Conservation (phyloP, 352 stramenopile species). For the Blastocystis sp. region DNA sequence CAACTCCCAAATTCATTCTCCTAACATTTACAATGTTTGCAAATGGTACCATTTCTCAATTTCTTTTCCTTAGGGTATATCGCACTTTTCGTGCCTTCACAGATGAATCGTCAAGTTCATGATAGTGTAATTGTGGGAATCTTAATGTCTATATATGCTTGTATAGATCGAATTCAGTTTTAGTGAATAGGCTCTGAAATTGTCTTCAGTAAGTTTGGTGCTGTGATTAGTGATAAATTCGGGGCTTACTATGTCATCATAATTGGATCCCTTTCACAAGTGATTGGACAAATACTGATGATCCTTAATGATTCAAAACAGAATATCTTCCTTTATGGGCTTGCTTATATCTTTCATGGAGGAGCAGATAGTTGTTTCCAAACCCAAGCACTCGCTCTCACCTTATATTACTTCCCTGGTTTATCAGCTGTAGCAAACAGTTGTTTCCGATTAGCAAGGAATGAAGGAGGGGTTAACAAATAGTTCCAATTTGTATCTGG, state of each 20-base stretch:
- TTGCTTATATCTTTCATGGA: conserved; percentile 55
- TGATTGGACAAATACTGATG: conserved; percentile 27
- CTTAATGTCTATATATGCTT: conserved; percentile 30
- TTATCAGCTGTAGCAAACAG: conserved; percentile 7
- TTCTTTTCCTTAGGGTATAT: conserved; percentile 14
- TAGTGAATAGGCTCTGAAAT: conserved; percentile 22
- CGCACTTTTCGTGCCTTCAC: conserved; percentile 47
- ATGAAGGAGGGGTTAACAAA: not conserved
- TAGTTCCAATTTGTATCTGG: conserved; percentile 60
- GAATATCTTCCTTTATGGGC: not conserved
- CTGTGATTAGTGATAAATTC: conserved; percentile 22
- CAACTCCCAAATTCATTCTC: conserved; percentile 49
- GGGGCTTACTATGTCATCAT: conserved; percentile 58
- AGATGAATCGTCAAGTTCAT: conserved; percentile 56
- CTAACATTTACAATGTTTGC: conserved; percentile 42
- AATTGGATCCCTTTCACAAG: conserved; percentile 8
- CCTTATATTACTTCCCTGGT: conserved; percentile 59
- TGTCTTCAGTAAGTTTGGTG: conserved; percentile 32
- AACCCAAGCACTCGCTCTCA: conserved; percentile 51
- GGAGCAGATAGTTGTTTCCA: conserved; percentile 55
- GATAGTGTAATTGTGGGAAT: conserved; percentile 40
- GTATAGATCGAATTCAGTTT: not conserved
- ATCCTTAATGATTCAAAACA: conserved; percentile 19
- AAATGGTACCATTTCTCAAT: not conserved
- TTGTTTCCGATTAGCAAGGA: conserved; percentile 20